These are phyloP conservation scores for Debaryomyces hansenii DNA, from an alignment of 805 yeast genomes.

Conservation along the genomic window DNA sequence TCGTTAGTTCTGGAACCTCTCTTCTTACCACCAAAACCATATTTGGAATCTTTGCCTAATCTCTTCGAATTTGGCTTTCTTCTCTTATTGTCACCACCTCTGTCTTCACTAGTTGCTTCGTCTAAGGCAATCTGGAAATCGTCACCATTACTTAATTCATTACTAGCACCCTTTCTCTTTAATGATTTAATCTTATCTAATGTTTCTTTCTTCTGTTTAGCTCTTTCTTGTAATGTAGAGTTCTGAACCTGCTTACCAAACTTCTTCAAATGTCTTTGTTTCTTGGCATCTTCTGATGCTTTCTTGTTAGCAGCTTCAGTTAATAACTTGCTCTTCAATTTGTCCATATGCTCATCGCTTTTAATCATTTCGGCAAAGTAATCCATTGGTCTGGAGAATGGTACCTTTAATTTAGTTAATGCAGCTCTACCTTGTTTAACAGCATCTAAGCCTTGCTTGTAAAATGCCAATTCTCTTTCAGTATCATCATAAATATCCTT, in stretches of 20 bases:
- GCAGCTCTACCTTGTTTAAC: constrained; percentile 69
- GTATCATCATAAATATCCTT: constrained; percentile 94
- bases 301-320: constrained; percentile 81
- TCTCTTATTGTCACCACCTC: constrained; percentile 42
- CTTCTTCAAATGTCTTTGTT: constrained; percentile 92
- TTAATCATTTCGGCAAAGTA: constrained; percentile 99
- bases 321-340: constrained; percentile 75
- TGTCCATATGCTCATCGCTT: constrained; percentile 97
- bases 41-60: constrained; percentile 68
- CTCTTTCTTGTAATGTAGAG: constrained; percentile 90
- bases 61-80: constrained; percentile 64
- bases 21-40: constrained; percentile 78
- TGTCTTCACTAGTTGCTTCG: constrained; percentile 72
- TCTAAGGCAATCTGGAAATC: constrained; percentile 87
- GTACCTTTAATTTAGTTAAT: constrained; percentile 68
- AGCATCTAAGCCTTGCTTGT: constrained; percentile 89
- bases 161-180: constrained; percentile 80
- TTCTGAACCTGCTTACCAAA: constrained; percentile 97
- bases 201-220: constrained; percentile 87
- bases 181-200: constrained; percentile 87
- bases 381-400: constrained; percentile 91
- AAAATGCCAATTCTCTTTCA: constrained; percentile 91
- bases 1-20: constrained; percentile 72
- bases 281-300: constrained; percentile 90
- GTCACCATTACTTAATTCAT: constrained; percentile 69